Percentiles rank a stretch among this genome's conserved stretches.
phyloP scores from a whole-genome alignment of 768 basidiomycete species.

The Psilocybe subaeruginosa region DNA sequence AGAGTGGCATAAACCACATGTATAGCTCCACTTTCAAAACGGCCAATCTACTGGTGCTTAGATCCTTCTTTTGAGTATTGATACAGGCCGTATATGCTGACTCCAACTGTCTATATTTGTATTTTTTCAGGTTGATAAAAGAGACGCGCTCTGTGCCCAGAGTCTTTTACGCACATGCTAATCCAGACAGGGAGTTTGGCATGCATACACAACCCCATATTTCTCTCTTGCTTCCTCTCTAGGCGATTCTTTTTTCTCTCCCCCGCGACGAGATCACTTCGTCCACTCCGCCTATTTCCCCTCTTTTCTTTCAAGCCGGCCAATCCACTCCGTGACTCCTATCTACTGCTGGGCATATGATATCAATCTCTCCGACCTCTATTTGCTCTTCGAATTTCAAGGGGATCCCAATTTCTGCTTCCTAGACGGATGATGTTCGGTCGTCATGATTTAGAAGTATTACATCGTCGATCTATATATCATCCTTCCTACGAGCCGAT shows the following conservation, averaged over 20 bases:
- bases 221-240: not conserved
- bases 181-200: not conserved
- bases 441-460: not conserved
- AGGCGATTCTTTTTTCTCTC: not conserved
- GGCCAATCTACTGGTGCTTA: slow-evolving; percentile 71
- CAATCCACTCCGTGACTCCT: not conserved
- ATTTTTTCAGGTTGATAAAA: slow-evolving; percentile 55
- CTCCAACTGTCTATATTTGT: not conserved
- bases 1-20: slow-evolving; percentile 80
- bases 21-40: slow-evolving; percentile 86
- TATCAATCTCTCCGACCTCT: not conserved
- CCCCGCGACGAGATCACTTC: not conserved
- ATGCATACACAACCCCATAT: not conserved
- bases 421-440: no score
- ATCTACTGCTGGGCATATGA: not conserved
- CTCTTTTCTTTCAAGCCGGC: not conserved
- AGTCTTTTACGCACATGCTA: slow-evolving; percentile 61
- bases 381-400: no score
- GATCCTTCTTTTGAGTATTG: not conserved
- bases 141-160: slow-evolving; percentile 57
- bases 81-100: not conserved
- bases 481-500: not conserved
- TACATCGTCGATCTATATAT: not conserved
- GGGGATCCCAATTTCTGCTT: no score
- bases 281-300: not conserved